Percentiles rank a stretch among this genome's conserved stretches.
phyloP scores from a whole-genome alignment of 768 basidiomycete genomes.

The Termitomyces sp. region DNA sequence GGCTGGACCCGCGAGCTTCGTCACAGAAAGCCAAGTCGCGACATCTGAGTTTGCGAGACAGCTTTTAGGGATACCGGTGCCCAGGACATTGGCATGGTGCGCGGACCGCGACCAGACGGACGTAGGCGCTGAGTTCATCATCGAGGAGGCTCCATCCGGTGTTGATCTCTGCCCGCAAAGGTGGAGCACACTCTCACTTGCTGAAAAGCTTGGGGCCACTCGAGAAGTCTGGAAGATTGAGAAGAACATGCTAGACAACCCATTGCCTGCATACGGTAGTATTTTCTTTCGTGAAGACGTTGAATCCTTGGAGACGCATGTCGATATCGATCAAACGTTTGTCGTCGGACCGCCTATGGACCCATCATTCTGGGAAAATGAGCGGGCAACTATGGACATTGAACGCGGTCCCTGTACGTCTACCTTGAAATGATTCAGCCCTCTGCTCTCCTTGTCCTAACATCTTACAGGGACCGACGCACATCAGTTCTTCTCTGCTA shows the following conservation, averaged over 20 bases:
- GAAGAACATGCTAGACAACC: not conserved
- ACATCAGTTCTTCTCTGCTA: not conserved
- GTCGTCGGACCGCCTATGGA: not conserved
- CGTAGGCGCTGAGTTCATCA: slow-evolving; percentile 3
- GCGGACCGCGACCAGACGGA: not conserved
- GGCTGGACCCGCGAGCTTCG: not conserved
- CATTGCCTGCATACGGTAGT: not conserved
- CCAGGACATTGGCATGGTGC: not conserved
- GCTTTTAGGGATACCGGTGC: not conserved
- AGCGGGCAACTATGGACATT: not conserved
- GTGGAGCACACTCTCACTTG: not conserved
- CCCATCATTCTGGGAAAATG: not conserved
- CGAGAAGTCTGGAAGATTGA: not conserved
- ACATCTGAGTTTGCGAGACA: slow-evolving; percentile 1
- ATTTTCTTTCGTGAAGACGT: not conserved
- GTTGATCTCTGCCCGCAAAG: not conserved
- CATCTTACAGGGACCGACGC: not conserved
- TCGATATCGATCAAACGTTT: not conserved
- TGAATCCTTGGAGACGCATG: not conserved
- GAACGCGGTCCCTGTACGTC: not conserved
- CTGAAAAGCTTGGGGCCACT: not conserved
- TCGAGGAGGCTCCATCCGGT: not conserved
- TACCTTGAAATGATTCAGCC: not conserved
- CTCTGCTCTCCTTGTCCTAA: not conserved
- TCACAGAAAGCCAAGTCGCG: slow-evolving; percentile 4